These are phyloP conservation scores for Xylaria polymorpha DNA, from an alignment of 2,329 filamentous ascomycete species.

Conservation along the genomic window DNA sequence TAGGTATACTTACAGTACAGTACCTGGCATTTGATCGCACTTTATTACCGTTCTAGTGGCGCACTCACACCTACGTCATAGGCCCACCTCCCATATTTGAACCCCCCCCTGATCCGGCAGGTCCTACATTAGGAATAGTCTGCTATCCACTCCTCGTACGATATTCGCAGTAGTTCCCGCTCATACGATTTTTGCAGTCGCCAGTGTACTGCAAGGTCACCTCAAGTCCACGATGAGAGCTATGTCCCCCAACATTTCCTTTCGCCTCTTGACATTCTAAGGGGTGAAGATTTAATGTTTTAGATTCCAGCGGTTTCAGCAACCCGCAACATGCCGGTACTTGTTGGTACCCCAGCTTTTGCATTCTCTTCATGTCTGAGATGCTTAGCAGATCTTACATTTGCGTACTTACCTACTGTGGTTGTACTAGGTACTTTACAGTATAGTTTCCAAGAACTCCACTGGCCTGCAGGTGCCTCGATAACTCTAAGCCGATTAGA, in stretches of 20 bases:
- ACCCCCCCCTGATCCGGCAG: slow-evolving; percentile 31
- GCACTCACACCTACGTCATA: slow-evolving; percentile 34
- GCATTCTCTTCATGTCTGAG: not conserved
- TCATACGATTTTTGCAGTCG: slow-evolving; percentile 20
- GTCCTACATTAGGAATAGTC: slow-evolving; percentile 33
- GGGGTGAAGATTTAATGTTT: not conserved
- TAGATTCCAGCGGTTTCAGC: not conserved
- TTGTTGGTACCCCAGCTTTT: not conserved
- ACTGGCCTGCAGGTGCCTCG: not conserved
- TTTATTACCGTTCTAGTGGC: slow-evolving; percentile 36
- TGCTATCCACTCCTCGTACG: slow-evolving; percentile 29
- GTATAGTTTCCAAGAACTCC: not conserved
- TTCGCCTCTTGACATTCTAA: not conserved
- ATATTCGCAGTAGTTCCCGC: slow-evolving; percentile 32
- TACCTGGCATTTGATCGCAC: slow-evolving; percentile 28
- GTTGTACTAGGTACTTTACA: too few species aligned
- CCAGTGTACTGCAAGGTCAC: not conserved
- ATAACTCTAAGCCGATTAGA: not conserved
- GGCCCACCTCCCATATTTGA: slow-evolving; percentile 16
- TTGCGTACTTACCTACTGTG: not conserved
- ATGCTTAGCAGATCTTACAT: not conserved
- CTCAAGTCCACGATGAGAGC: not conserved
- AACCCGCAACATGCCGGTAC: slow-evolving; percentile 5
- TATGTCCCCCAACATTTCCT: not conserved
- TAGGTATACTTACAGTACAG: slow-evolving; percentile 23